These are phyloP conservation scores for Trametes sanguinea DNA, from an alignment of 768 basidiomycete species.

Conservation along the genomic window DNA sequence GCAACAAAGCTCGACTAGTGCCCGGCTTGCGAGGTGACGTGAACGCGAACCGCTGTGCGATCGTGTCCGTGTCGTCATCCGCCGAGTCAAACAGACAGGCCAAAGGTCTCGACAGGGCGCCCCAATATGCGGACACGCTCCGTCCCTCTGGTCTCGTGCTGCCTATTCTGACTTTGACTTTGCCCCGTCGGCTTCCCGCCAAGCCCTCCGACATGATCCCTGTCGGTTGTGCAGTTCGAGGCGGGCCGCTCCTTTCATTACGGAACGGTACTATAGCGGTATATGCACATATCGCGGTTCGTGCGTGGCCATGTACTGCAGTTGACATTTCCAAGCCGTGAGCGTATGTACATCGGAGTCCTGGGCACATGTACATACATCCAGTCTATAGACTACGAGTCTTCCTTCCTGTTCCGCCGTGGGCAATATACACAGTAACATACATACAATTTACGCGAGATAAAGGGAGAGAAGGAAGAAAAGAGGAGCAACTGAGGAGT, in stretches of 20 bases:
- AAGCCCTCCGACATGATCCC: too few species aligned
- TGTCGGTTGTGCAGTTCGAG: too few species aligned
- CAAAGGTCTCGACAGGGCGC: not conserved
- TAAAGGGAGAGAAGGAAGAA: not conserved
- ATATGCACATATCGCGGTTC: too few species aligned
- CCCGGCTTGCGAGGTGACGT: too few species aligned
- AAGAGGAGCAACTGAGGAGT: not conserved
- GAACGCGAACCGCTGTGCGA: too few species aligned
- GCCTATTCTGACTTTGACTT: constrained; percentile 14
- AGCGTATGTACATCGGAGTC: not conserved
- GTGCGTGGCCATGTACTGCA: too few species aligned
- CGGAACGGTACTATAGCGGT: too few species aligned
- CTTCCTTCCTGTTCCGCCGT: not conserved
- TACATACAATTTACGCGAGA: constrained; percentile 6
- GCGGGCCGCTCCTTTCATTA: too few species aligned
- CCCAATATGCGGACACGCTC: not conserved
- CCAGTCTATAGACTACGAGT: not conserved
- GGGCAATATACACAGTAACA: constrained; percentile 9
- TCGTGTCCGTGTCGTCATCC: too few species aligned
- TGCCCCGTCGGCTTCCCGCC: not conserved
- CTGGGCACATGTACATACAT: not conserved
- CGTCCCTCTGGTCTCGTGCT: constrained; percentile 5
- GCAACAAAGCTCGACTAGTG: too few species aligned
- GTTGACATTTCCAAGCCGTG: too few species aligned
- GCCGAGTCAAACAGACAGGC: too few species aligned